phyloP scores from a whole-genome alignment of 2,329 filamentous ascomycete genomes.

The Ophiocordyceps camponoti-rufipedis region DNA sequence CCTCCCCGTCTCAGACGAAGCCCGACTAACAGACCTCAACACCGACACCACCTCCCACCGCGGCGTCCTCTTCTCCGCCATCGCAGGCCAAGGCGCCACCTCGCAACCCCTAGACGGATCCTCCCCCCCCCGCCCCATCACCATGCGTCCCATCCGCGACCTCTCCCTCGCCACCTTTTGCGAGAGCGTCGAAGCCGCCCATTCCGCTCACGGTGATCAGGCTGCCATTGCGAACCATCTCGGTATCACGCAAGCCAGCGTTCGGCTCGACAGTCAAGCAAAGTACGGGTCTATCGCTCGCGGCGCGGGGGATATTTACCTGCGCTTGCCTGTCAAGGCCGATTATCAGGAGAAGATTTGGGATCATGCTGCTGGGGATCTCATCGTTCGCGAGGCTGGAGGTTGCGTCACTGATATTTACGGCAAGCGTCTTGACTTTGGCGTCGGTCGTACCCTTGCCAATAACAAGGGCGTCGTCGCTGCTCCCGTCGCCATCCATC shows the following conservation, averaged over 20 bases:
- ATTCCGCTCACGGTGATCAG: conserved; percentile 80
- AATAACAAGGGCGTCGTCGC: conserved; percentile 91
- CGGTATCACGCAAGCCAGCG: conserved; percentile 74
- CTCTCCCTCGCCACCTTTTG: conserved; percentile 79
- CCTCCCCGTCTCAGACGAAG: conserved; percentile 67
- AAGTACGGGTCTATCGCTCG: conserved; percentile 94
- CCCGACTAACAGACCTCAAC: conserved; percentile 44
- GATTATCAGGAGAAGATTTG: conserved; percentile 98
- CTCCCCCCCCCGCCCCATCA: conserved; percentile 45
- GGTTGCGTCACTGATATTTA: conserved; percentile 80
- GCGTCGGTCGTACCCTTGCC: conserved; percentile 65
- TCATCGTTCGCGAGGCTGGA: conserved; percentile 88
- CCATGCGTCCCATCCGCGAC: conserved; percentile 60
- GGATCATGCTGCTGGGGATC: conserved; percentile 91
- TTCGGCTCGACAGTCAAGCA: conserved; percentile 94
- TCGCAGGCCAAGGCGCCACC: conserved; percentile 62
- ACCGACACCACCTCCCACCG: conserved; percentile 55
- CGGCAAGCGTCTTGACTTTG: conserved; percentile 75
- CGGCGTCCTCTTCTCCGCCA: conserved; percentile 77
- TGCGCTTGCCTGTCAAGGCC: conserved; percentile 68
- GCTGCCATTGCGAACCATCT: conserved; percentile 62
- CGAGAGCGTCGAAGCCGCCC: conserved; percentile 85
- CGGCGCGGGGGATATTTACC: conserved; percentile 86
- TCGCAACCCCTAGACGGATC: conserved; percentile 48
- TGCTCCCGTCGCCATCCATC: conserved; percentile 60